Percentiles rank a stretch among this genome's conserved stretches.
Evolutionary conservation across 305 asterid species (phyloP).

Genomic region (Salvia sclarea): DNA sequence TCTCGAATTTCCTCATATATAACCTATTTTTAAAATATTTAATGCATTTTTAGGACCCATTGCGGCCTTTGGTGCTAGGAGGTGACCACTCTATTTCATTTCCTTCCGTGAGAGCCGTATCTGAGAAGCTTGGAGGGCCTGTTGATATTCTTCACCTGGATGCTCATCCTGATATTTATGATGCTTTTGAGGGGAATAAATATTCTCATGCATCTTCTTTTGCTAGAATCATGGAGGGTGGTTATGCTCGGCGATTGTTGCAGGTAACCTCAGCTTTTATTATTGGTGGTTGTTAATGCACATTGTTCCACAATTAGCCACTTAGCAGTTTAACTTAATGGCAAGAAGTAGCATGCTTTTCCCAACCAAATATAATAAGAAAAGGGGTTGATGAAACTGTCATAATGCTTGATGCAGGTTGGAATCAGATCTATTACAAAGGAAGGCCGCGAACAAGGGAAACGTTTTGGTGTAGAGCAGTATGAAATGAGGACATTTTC

Average conservation of each 20-base stretch:
- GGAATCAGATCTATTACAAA: constrained; percentile 90
- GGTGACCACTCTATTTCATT: constrained; percentile 97
- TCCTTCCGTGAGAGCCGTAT: constrained; percentile 95
- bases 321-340: neutral
- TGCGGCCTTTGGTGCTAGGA: constrained; percentile 93
- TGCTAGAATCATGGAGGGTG: constrained; percentile 99
- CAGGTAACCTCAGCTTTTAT: constrained; percentile 53
- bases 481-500: constrained; percentile 95
- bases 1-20: neutral
- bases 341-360: neutral
- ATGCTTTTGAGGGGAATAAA: constrained; percentile 88
- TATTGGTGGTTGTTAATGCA: constrained; percentile 17
- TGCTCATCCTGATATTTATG: constrained; percentile 97
- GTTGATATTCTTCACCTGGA: constrained; percentile 96
- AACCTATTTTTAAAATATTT: neutral
- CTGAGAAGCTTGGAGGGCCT: constrained; percentile 98
- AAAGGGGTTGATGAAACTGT: neutral
- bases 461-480: constrained; percentile 96
- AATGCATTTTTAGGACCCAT: constrained; percentile 54
- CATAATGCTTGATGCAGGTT: constrained; percentile 54
- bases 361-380: neutral
- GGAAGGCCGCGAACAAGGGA: constrained; percentile 98
- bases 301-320: neutral
- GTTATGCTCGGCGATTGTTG: constrained; percentile 89
- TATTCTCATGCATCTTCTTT: constrained; percentile 97